These are phyloP conservation scores for Ophiostoma quercus DNA, from an alignment of 2,329 filamentous ascomycete genomes.

Conservation along the genomic window DNA sequence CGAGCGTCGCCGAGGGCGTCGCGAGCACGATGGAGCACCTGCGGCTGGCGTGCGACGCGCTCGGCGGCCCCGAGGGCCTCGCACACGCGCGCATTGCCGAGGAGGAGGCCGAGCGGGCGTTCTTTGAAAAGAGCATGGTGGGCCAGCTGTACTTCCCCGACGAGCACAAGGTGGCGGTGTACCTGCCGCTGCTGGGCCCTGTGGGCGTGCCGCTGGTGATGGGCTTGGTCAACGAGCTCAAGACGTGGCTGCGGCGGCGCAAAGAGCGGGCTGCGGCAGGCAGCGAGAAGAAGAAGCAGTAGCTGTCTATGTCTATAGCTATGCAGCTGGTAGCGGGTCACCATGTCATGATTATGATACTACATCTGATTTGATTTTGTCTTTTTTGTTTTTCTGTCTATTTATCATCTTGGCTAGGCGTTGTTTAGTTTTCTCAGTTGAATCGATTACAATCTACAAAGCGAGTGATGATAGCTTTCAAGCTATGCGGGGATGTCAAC, in stretches of 20 bases:
- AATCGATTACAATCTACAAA: too few relatives aligned
- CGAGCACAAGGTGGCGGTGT: conserved; percentile 96
- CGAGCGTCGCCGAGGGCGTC: conserved; percentile 79
- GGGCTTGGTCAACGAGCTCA: conserved; percentile 75
- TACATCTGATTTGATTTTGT: not conserved
- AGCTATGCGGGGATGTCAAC: too few relatives aligned
- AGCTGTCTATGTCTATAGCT: not conserved
- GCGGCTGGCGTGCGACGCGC: conserved; percentile 65
- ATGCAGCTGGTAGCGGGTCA: not conserved
- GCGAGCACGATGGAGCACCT: conserved; percentile 73
- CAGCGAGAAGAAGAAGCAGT: conserved; percentile 36
- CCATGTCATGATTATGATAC: not conserved
- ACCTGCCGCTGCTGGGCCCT: conserved; percentile 83
- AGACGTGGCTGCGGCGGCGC: conserved; percentile 51
- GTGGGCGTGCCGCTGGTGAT: conserved; percentile 85
- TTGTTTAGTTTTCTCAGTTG: not conserved
- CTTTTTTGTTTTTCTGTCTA: not conserved
- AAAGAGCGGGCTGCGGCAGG: conserved; percentile 39
- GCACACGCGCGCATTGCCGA: conserved; percentile 80
- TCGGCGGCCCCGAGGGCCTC: conserved; percentile 63
- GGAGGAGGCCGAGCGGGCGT: conserved; percentile 82
- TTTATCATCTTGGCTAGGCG: not conserved
- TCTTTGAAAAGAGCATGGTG: conserved; percentile 99
- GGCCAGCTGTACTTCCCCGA: conserved; percentile 98
- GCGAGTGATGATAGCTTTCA: too few relatives aligned